Conservation (phyloP, 768 basidiomycete genomes). For the Gymnopilus dilepis region DNA sequence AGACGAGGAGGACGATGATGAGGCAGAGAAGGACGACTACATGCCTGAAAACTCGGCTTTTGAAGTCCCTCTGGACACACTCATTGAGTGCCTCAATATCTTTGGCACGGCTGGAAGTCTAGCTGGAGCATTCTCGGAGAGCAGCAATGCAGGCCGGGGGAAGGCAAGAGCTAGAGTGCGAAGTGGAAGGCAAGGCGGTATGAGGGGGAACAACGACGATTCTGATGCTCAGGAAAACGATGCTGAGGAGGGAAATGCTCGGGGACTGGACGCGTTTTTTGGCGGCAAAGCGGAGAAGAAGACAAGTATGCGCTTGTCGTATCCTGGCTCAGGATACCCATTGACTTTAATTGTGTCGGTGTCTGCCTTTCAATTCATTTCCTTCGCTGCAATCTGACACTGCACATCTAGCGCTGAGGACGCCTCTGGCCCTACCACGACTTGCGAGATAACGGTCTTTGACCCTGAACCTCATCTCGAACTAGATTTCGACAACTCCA, state of each 20-base stretch:
- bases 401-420: constrained; percentile 66
- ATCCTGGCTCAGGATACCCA: constrained; percentile 78
- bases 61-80: constrained; percentile 81
- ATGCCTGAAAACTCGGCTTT: constrained; percentile 54
- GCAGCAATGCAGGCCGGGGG: constrained; percentile 11
- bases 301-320: constrained; percentile 88
- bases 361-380: background rate
- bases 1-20: constrained; percentile 22
- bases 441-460: constrained; percentile 85
- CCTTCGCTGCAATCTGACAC: constrained; percentile 3
- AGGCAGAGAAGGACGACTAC: constrained; percentile 31
- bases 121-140: constrained; percentile 32
- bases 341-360: constrained; percentile 79
- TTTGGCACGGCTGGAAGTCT: constrained; percentile 78
- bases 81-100: constrained; percentile 92
- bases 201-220: constrained; percentile 41
- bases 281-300: constrained; percentile 56
- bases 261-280: constrained; percentile 66
- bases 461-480: constrained; percentile 84
- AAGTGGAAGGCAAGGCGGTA: constrained; percentile 11
- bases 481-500: constrained; percentile 74
- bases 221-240: constrained; percentile 48
- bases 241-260: constrained; percentile 37
- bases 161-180: constrained; percentile 11
- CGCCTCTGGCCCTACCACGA: constrained; percentile 80